phyloP scores from a whole-genome alignment of 1,284 basidiomycete species.

The Moesziomyces aphidis region DNA sequence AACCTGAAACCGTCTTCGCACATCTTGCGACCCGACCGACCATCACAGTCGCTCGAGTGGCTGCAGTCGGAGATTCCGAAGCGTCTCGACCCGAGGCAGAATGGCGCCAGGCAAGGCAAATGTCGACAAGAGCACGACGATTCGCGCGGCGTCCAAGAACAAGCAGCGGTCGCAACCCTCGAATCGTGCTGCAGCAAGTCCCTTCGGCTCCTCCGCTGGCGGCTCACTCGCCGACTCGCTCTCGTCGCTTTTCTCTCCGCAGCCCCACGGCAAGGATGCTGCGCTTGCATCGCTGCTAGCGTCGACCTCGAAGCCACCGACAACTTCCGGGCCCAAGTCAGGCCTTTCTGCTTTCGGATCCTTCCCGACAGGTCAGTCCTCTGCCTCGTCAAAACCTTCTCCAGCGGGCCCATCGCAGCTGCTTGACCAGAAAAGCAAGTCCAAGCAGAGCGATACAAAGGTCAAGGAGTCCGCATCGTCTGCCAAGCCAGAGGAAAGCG shows the following conservation, averaged over 20 bases:
- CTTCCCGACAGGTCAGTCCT: conserved; percentile 5
- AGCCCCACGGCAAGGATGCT: conserved; percentile 48
- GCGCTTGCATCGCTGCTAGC: conserved; percentile 36
- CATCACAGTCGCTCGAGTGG: no score
- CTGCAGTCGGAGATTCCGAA: background rate
- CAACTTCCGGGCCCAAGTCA: conserved; percentile 15
- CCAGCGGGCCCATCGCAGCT: background rate
- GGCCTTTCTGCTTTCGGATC: conserved; percentile 34
- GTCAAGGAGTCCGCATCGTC: background rate
- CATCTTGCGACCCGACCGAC: no score
- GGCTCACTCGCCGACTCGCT: conserved; percentile 44
- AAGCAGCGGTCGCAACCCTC: conserved; percentile 31
- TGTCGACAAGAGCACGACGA: conserved; percentile 34
- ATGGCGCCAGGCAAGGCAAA: conserved; percentile 31
- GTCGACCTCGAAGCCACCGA: conserved; percentile 31
- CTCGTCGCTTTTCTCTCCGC: conserved; percentile 42
- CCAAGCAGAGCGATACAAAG: conserved; percentile 6
- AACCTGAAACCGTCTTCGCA: no score
- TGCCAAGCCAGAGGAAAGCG: background rate
- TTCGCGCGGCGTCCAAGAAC: conserved; percentile 40
- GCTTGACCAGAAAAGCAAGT: conserved; percentile 19
- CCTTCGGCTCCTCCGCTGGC: conserved; percentile 23
- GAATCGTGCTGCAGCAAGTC: conserved; percentile 10
- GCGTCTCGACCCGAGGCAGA: background rate
- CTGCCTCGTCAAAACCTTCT: background rate